A percentile compares a stretch with the other conserved stretches of the same genome.
phyloP scores from a whole-genome alignment of 768 basidiomycete species.

The Agrocybe pediades region DNA sequence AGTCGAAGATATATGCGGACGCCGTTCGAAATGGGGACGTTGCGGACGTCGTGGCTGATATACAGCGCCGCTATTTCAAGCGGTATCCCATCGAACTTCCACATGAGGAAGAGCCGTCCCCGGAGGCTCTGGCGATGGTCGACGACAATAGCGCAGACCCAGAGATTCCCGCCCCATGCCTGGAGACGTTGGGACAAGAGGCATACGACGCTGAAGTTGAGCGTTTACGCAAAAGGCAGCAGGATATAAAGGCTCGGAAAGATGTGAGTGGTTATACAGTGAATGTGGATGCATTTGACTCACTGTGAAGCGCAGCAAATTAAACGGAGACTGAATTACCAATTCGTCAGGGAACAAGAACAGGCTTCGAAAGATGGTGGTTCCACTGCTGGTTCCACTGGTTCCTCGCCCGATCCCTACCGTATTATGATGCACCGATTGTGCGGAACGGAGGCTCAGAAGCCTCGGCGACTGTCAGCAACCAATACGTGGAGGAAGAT shows the following conservation, averaged over 20 bases:
- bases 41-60: neutral
- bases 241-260: neutral
- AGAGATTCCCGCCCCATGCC: neutral
- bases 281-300: neutral
- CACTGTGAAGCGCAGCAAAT: neutral
- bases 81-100: neutral
- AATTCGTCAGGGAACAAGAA: neutral
- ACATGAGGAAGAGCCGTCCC: neutral
- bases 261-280: neutral
- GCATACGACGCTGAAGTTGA: neutral
- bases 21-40: neutral
- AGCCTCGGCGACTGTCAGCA: too few relatives aligned
- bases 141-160: neutral
- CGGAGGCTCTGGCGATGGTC: neutral
- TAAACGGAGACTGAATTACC: neutral
- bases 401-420: neutral
- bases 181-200: neutral
- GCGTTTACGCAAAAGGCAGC: neutral
- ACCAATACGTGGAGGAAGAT: too few relatives aligned
- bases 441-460: too few relatives aligned
- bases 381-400: neutral
- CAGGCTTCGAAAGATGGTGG: neutral
- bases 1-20: neutral
- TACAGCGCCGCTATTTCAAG: neutral
- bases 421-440: too few relatives aligned